phyloP scores from a whole-genome alignment of 371 early-diverging fungal genomes.

The Lichtheimia corymbifera region DNA sequence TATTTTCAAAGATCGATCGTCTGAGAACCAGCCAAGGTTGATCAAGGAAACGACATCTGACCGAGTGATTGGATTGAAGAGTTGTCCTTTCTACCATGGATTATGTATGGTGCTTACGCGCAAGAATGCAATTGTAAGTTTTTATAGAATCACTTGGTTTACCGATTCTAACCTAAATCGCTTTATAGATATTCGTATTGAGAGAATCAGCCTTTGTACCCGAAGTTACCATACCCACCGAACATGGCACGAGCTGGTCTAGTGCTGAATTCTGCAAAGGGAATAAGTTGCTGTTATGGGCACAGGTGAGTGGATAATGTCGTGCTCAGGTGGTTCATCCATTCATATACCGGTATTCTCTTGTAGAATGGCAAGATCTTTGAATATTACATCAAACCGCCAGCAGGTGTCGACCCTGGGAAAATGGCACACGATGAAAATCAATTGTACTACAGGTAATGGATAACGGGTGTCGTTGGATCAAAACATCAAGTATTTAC shows the following conservation, averaged over 20 bases:
- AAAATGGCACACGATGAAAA: conserved; percentile 18
- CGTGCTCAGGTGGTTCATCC: background rate
- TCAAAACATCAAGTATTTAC: too few species aligned
- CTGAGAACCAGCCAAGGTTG: conserved; percentile 16
- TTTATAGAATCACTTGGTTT: too few species aligned
- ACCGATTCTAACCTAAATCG: too few species aligned
- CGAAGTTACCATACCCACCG: conserved; percentile 31
- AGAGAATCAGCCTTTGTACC: conserved; percentile 25
- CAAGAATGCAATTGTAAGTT: conserved; percentile 31
- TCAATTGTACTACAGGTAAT: conserved; percentile 38
- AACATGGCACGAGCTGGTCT: conserved; percentile 29
- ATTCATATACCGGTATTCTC: background rate
- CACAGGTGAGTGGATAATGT: conserved; percentile 19
- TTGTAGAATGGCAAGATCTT: conserved; percentile 35
- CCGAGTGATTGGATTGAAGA: conserved; percentile 26
- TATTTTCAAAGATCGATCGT: conserved; percentile 38
- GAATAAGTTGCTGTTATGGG: conserved; percentile 29
- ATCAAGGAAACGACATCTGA: conserved; percentile 19
- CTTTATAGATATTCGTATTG: conserved; percentile 27
- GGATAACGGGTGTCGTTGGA: background rate
- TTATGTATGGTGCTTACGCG: conserved; percentile 37
- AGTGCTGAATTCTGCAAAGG: conserved; percentile 34
- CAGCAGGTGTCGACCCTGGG: conserved; percentile 22
- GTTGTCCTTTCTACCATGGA: conserved; percentile 19
- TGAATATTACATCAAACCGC: conserved; percentile 31